A percentile compares a stretch with the other conserved stretches of the same genome.
Evolutionary conservation across 2,329 filamentous ascomycete species (phyloP).

Genomic region (Didymella arachidicola): DNA sequence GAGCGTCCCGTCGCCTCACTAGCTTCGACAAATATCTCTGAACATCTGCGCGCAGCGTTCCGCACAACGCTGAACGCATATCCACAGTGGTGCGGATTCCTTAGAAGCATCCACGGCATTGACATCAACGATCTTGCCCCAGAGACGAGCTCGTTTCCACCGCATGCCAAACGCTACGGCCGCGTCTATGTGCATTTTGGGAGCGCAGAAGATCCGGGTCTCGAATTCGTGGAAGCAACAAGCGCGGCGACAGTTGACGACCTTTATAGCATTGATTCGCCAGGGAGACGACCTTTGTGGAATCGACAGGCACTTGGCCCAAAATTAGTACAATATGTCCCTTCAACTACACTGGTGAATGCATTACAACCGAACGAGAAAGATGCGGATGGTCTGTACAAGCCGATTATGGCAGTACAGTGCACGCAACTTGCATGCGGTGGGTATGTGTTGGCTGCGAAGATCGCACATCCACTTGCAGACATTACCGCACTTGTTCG

Average conservation of each 20-base stretch:
- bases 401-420: slow-evolving; percentile 20
- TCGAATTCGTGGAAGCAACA: slow-evolving; percentile 13
- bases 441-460: slow-evolving; percentile 14
- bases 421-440: slow-evolving; percentile 17
- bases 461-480: slow-evolving; percentile 21
- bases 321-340: not conserved
- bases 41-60: slow-evolving; percentile 15
- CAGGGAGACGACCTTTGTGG: not conserved
- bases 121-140: not conserved
- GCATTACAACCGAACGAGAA: slow-evolving; percentile 13
- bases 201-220: slow-evolving; percentile 1
- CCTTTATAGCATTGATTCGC: not conserved
- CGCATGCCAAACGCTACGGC: slow-evolving; percentile 15
- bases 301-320: not conserved
- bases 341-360: not conserved
- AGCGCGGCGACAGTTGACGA: not conserved
- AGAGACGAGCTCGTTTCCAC: slow-evolving; percentile 10
- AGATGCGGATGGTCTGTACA: slow-evolving; percentile 7
- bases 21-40: not conserved
- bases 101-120: slow-evolving; percentile 7
- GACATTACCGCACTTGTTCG: slow-evolving; percentile 16
- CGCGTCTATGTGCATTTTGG: slow-evolving; percentile 20
- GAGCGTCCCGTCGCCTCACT: not conserved
- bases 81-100: slow-evolving; percentile 16
- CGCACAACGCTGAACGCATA: slow-evolving; percentile 9